phyloP scores from a whole-genome alignment of 768 basidiomycete genomes.

The Suillus discolor region DNA sequence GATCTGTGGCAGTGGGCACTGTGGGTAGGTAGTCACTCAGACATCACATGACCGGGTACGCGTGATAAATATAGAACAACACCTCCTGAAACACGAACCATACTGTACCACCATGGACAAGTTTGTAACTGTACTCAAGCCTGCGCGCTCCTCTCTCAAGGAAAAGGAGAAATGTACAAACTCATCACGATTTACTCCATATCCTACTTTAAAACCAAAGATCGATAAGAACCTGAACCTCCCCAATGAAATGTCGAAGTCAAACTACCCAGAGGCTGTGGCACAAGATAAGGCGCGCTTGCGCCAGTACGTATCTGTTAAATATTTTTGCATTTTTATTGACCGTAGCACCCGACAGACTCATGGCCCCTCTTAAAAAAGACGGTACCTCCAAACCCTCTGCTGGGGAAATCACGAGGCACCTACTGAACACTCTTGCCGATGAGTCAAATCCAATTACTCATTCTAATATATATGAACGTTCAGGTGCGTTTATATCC shows the following conservation, averaged over 20 bases:
- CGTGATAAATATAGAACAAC: slow-evolving; percentile 4
- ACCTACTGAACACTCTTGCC: slow-evolving; percentile 61
- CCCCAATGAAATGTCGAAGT: background rate
- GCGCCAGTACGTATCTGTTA: background rate
- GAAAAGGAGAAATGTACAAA: slow-evolving; percentile 5
- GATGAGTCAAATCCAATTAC: slow-evolving; percentile 79
- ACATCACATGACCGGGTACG: background rate
- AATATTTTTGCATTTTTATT: background rate
- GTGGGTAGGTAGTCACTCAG: background rate
- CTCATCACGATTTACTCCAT: slow-evolving; percentile 4
- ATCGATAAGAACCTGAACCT: background rate
- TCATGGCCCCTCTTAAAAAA: slow-evolving; percentile 32
- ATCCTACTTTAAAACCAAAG: slow-evolving; percentile 6
- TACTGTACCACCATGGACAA: slow-evolving; percentile 24
- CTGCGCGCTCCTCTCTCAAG: slow-evolving; percentile 7
- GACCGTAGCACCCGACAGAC: slow-evolving; percentile 16
- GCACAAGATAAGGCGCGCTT: slow-evolving; percentile 4
- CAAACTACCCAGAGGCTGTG: slow-evolving; percentile 4
- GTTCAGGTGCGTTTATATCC: slow-evolving; percentile 50
- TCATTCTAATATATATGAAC: slow-evolving; percentile 62
- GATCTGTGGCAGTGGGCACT: too few species aligned
- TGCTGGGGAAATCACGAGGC: slow-evolving; percentile 51
- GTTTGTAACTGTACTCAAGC: slow-evolving; percentile 28
- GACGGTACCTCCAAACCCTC: slow-evolving; percentile 38
- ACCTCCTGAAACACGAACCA: slow-evolving; percentile 5